These are phyloP conservation scores for Skeletonema menzelii DNA, from an alignment of 108 stramenopile genomes.

Conservation along the genomic window DNA sequence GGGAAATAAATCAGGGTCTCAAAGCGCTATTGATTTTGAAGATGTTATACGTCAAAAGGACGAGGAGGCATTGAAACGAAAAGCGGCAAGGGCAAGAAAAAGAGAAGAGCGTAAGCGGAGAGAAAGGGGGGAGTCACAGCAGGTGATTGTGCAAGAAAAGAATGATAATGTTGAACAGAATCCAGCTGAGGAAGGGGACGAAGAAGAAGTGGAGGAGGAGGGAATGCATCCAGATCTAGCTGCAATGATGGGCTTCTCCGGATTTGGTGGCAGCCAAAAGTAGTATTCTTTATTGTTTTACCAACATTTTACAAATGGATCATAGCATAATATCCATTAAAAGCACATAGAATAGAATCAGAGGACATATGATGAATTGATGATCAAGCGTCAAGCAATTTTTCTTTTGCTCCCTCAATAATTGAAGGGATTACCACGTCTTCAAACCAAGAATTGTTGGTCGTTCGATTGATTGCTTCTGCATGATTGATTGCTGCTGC, in stretches of 20 bases:
- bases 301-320: neutral
- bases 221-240: conserved; percentile 83
- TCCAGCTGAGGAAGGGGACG: conserved; percentile 20
- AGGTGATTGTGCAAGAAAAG: neutral
- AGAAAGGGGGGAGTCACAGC: conserved; percentile 32
- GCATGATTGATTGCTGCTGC: neutral
- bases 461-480: too few relatives aligned
- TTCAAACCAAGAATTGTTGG: too few relatives aligned
- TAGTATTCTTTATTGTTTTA: neutral
- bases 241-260: conserved; percentile 95
- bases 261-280: conserved; percentile 70
- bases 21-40: conserved; percentile 43
- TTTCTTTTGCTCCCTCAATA: neutral
- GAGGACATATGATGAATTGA: neutral
- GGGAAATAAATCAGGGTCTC: conserved; percentile 13
- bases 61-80: conserved; percentile 58
- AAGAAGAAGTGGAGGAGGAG: conserved; percentile 70
- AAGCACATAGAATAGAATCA: neutral
- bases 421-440: neutral
- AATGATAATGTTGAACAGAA: conserved; percentile 33
- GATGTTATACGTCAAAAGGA: conserved; percentile 75
- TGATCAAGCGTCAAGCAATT: neutral
- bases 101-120: conserved; percentile 71
- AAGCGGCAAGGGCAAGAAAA: conserved; percentile 68
- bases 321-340: neutral